Evolutionary conservation across 192 early-diverging fungal genomes (phyloP).

Genomic region (Geranomyces variabilis): DNA sequence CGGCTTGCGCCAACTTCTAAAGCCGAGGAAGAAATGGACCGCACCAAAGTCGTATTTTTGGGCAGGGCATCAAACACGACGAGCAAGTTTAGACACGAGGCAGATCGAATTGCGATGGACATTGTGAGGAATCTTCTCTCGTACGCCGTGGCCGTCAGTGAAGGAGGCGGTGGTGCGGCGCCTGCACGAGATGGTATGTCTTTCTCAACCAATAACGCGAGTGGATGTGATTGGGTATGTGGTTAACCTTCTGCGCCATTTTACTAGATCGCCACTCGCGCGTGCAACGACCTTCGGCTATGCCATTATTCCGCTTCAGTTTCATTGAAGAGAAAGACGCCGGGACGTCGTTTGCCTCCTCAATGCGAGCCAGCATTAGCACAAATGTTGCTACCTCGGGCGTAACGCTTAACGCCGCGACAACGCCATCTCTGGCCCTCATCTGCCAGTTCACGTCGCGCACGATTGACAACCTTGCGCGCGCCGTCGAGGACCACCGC

Average conservation of each 20-base stretch:
- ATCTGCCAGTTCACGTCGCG: slow-evolving; percentile 46
- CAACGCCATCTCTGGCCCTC: slow-evolving; percentile 1
- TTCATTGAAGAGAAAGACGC: slow-evolving; percentile 8
- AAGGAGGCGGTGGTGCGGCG: background rate
- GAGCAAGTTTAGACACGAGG: slow-evolving; percentile 33
- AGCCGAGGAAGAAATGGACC: slow-evolving; percentile 17
- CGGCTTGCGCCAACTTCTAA: slow-evolving; percentile 4
- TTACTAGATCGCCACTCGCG: too few relatives aligned
- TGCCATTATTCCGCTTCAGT: slow-evolving; percentile 7
- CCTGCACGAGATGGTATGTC: background rate
- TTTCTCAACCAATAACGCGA: too few relatives aligned
- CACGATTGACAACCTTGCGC: slow-evolving; percentile 31
- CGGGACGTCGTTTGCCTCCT: background rate
- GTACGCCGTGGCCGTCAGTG: slow-evolving; percentile 46
- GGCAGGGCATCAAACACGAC: slow-evolving; percentile 3
- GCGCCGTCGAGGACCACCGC: slow-evolving; percentile 34
- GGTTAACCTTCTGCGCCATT: background rate
- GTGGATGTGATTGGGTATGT: background rate
- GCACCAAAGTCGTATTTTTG: slow-evolving; percentile 3
- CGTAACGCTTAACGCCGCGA: background rate
- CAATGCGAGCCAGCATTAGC: background rate
- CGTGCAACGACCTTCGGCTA: background rate
- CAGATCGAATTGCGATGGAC: slow-evolving; percentile 44
- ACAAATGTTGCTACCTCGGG: slow-evolving; percentile 4
- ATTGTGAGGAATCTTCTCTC: slow-evolving; percentile 60